Percentiles rank a stretch among this genome's conserved stretches.
Evolutionary conservation across 148 eudicot genomes (phyloP).

Genomic region (Amaranthus hypochondriacus): DNA sequence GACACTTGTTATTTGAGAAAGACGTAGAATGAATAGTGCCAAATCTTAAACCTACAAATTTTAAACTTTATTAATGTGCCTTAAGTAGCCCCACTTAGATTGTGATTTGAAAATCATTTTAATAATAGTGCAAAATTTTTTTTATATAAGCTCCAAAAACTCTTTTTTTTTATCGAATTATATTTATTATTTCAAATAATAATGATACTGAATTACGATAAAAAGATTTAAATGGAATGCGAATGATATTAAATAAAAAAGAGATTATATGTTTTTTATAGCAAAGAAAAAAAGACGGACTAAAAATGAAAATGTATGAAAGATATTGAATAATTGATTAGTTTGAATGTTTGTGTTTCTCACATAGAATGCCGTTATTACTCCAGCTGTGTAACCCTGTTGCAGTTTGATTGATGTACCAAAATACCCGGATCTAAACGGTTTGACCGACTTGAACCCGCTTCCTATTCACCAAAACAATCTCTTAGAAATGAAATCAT

Average conservation of each 20-base stretch:
- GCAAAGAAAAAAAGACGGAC: too few species aligned
- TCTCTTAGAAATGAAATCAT: background rate
- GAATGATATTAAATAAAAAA: too few species aligned
- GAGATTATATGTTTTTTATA: too few species aligned
- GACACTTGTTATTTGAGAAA: constrained; percentile 4
- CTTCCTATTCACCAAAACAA: constrained; percentile 44
- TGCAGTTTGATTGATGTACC: constrained; percentile 84
- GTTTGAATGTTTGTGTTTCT: constrained; percentile 14
- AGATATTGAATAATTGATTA: too few species aligned
- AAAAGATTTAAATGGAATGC: too few species aligned
- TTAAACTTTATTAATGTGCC: background rate
- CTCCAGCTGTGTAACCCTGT: constrained; percentile 92
- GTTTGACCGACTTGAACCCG: constrained; percentile 86
- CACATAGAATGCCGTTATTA: constrained; percentile 88
- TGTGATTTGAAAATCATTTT: background rate
- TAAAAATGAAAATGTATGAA: too few species aligned
- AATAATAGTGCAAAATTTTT: too few species aligned
- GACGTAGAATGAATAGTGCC: constrained; percentile 5
- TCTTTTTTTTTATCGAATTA: too few species aligned
- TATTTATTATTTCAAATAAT: too few species aligned
- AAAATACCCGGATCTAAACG: constrained; percentile 84
- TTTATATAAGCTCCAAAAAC: too few species aligned
- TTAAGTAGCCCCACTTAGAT: constrained; percentile 12
- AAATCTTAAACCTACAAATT: constrained; percentile 9
- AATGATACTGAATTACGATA: too few species aligned